Evolutionary conservation across 345 rosid genomes (phyloP).

Genomic region (Pistacia integerrima): DNA sequence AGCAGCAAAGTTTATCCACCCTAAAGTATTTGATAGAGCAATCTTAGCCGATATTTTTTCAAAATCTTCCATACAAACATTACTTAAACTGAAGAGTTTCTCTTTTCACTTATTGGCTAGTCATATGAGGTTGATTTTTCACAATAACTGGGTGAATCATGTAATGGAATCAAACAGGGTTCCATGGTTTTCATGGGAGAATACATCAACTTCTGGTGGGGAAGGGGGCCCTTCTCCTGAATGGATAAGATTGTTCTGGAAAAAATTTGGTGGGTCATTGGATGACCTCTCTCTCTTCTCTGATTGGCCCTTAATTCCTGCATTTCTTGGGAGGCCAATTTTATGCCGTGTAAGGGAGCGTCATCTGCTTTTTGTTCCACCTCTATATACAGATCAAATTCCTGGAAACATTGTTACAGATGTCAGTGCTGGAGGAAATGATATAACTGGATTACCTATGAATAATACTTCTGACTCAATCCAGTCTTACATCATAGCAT

Average conservation of each 20-base stretch:
- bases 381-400: conserved; percentile 39
- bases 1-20: conserved; percentile 75
- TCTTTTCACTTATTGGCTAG: conserved; percentile 67
- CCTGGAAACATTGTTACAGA: conserved; percentile 35
- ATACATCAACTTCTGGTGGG: conserved; percentile 53
- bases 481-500: conserved; percentile 53
- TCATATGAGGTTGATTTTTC: conserved; percentile 77
- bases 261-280: conserved; percentile 59
- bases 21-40: conserved; percentile 73
- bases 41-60: conserved; percentile 63
- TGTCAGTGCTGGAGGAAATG: conserved; percentile 29
- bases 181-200: conserved; percentile 96
- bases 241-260: conserved; percentile 91
- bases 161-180: conserved; percentile 58
- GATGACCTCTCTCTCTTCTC: conserved; percentile 71
- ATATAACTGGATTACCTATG: conserved; percentile 35
- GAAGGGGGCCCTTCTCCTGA: conserved; percentile 85
- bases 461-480: conserved; percentile 41
- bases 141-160: conserved; percentile 76
- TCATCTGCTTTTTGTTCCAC: conserved; percentile 78
- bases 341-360: conserved; percentile 81
- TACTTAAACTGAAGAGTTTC: conserved; percentile 65
- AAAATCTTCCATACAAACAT: conserved; percentile 48
- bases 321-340: conserved; percentile 85
- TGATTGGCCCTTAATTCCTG: conserved; percentile 96